Conservation (phyloP, 1,284 basidiomycete species). For the Termitomyces sp. region DNA sequence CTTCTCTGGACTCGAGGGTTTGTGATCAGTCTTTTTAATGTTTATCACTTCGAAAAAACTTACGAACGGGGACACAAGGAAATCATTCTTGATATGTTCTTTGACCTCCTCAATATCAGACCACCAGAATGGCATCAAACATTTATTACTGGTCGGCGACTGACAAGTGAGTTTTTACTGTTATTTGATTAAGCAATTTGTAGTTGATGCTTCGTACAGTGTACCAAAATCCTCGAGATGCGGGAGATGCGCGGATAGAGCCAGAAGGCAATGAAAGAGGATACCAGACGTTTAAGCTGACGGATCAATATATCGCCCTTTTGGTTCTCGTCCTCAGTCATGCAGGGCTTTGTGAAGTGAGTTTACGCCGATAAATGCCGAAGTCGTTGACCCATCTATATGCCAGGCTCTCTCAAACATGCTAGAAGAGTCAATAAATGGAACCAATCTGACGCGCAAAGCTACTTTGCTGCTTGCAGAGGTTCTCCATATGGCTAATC, state of each 20-base stretch:
- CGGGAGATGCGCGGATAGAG: slow-evolving; percentile 25
- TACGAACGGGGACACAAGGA: slow-evolving; percentile 54
- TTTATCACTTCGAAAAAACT: neutral
- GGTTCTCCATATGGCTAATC: slow-evolving; percentile 83
- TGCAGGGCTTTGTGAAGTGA: slow-evolving; percentile 82
- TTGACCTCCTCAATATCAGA: slow-evolving; percentile 89
- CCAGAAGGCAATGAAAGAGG: slow-evolving; percentile 36
- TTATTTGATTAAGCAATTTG: neutral
- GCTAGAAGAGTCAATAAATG: slow-evolving; percentile 72
- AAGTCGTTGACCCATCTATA: neutral
- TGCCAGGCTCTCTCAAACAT: slow-evolving; percentile 76
- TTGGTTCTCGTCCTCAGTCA: slow-evolving; percentile 84
- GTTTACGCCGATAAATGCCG: slow-evolving; percentile 18
- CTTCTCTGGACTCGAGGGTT: slow-evolving; percentile 82
- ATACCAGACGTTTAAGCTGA: slow-evolving; percentile 69
- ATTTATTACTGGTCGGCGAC: slow-evolving; percentile 79
- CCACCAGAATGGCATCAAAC: slow-evolving; percentile 87
- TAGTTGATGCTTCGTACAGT: slow-evolving; percentile 35
- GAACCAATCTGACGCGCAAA: slow-evolving; percentile 73
- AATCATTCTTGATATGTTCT: slow-evolving; percentile 90
- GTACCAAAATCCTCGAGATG: slow-evolving; percentile 57
- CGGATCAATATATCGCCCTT: slow-evolving; percentile 93
- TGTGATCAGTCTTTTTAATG: slow-evolving; percentile 18
- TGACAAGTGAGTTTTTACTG: slow-evolving; percentile 62
- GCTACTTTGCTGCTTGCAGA: slow-evolving; percentile 93